These are phyloP conservation scores for Cladosporium sp. DNA, from an alignment of 2,329 filamentous ascomycete species.

Conservation along the genomic window DNA sequence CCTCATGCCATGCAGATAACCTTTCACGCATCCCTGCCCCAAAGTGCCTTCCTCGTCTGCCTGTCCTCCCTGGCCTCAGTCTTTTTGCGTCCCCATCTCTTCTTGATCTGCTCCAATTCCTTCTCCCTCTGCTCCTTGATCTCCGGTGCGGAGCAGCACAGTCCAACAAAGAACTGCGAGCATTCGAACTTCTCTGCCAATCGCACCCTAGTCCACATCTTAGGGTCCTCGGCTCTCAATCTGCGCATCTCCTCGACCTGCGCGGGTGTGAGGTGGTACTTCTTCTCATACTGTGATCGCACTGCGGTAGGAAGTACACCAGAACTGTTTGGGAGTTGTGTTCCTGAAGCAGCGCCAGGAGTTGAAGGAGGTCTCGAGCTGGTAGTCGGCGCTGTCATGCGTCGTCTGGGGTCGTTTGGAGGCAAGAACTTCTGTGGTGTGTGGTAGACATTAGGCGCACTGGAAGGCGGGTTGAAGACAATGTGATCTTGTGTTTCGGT, in stretches of 20 bases:
- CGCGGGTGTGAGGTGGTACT: constrained; percentile 55
- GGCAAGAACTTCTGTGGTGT: constrained; percentile 64
- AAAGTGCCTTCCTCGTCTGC: constrained; percentile 55
- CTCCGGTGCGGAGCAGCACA: constrained; percentile 52
- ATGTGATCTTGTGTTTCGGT: constrained; percentile 48
- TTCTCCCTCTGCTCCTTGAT: constrained; percentile 39
- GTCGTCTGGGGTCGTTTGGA: constrained; percentile 50
- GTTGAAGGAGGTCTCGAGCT: constrained; percentile 24
- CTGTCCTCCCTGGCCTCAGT: constrained; percentile 59
- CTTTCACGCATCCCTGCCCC: constrained; percentile 48
- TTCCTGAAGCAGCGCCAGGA: constrained; percentile 17
- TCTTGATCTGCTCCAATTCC: constrained; percentile 52
- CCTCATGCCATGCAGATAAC: background rate
- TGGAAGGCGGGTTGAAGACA: constrained; percentile 64
- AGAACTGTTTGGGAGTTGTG: constrained; percentile 19
- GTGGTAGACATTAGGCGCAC: constrained; percentile 59
- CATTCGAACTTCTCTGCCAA: constrained; percentile 62
- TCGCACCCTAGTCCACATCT: constrained; percentile 55
- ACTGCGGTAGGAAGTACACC: constrained; percentile 45
- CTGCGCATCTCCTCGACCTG: constrained; percentile 58
- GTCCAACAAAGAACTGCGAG: constrained; percentile 57
- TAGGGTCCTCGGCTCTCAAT: constrained; percentile 53
- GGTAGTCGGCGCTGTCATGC: constrained; percentile 32
- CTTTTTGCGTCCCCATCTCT: constrained; percentile 57
- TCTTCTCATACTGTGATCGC: constrained; percentile 51